Conservation (phyloP, 2,329 filamentous ascomycete genomes). For the Colletotrichum costaricense region DNA sequence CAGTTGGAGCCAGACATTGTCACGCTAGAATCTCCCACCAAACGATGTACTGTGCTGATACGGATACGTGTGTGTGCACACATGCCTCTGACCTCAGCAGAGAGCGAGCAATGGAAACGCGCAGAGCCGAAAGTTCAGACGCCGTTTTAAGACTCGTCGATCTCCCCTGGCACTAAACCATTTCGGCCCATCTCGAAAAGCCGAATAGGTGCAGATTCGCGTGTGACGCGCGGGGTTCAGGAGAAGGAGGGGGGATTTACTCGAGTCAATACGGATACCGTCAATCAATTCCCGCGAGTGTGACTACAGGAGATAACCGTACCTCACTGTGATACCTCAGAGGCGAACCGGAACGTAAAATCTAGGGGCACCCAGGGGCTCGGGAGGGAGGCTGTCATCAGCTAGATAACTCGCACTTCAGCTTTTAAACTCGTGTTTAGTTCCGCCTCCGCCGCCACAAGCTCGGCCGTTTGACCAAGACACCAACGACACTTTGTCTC, state of each 20-base stretch:
- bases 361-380: neutral
- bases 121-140: neutral
- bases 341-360: neutral
- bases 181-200: neutral
- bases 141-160: neutral
- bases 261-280: neutral
- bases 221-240: neutral
- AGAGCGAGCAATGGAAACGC: neutral
- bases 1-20: neutral
- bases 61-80: no score
- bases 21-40: neutral
- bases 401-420: neutral
- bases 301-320: neutral
- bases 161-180: neutral
- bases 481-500: neutral
- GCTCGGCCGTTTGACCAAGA: neutral
- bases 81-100: neutral
- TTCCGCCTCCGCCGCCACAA: neutral
- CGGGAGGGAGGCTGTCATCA: neutral
- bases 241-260: neutral
- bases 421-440: neutral
- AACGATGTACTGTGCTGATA: neutral
- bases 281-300: neutral
- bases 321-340: neutral
- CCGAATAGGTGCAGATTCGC: neutral